Percentiles rank a stretch among this genome's conserved stretches.
Evolutionary conservation across 306 rosid species (phyloP).

Genomic region (Parietaria judaica): DNA sequence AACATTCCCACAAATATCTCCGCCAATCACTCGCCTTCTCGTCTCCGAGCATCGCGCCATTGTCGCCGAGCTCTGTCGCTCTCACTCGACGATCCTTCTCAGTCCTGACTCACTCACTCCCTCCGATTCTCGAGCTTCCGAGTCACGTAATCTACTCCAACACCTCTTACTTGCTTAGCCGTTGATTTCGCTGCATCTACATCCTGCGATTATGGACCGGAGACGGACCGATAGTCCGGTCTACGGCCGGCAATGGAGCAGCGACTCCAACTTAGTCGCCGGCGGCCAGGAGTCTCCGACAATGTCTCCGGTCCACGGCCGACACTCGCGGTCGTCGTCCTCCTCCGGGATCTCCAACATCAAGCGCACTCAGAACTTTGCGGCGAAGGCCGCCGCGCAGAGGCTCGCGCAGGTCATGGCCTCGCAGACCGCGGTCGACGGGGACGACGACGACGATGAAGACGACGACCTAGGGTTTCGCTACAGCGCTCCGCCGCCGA

Average conservation of each 20-base stretch:
- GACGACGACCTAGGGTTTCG: conserved; percentile 79
- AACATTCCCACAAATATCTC: too few species aligned
- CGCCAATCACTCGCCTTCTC: too few species aligned
- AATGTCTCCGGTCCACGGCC: conserved; percentile 54
- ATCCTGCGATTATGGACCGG: conserved; percentile 27
- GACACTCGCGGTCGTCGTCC: conserved; percentile 80
- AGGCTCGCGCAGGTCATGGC: conserved; percentile 99
- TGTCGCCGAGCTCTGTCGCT: too few species aligned
- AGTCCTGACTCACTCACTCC: too few species aligned
- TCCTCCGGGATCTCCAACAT: conserved; percentile 63
- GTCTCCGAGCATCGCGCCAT: too few species aligned
- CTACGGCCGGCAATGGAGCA: conserved; percentile 40
- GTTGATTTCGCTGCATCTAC: too few species aligned
- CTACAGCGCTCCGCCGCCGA: conserved; percentile 87
- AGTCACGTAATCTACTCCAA: too few species aligned
- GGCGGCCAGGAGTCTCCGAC: conserved; percentile 27
- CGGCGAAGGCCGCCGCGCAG: conserved; percentile 96
- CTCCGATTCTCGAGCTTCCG: too few species aligned
- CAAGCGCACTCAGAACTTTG: conserved; percentile 85
- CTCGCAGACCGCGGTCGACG: conserved; percentile 71
- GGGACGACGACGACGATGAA: conserved; percentile 62
- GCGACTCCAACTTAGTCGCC: conserved; percentile 38
- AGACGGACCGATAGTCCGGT: conserved; percentile 42
- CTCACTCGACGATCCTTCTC: too few species aligned
- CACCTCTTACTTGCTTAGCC: too few species aligned